Conservation (phyloP, 2,329 filamentous ascomycete species). For the Tolypocladium nubicola region DNA sequence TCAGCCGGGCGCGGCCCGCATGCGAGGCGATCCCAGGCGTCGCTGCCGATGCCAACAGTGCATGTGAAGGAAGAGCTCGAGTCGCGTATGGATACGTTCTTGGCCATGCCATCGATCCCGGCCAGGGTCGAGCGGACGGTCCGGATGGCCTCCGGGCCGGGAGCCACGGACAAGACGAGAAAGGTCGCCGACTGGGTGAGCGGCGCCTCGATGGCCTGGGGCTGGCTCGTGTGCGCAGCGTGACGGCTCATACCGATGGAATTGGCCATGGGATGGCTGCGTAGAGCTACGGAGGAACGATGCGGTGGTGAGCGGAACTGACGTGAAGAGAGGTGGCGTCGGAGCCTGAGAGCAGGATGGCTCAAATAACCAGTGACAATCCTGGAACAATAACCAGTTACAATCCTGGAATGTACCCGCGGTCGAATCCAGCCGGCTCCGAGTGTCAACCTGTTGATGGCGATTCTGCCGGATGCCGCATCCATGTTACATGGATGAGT, state of each 20-base stretch:
- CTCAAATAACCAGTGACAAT: neutral
- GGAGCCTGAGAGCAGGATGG: neutral
- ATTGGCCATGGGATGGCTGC: neutral
- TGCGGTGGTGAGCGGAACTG: neutral
- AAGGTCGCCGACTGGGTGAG: conserved; percentile 44
- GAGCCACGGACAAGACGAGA: conserved; percentile 33
- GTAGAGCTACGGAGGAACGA: neutral
- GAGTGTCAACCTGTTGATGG: neutral
- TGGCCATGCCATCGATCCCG: conserved; percentile 31
- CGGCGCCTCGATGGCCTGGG: conserved; percentile 36
- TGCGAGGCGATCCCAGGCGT: conserved; percentile 37
- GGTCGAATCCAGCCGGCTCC: neutral
- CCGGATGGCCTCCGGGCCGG: conserved; percentile 20
- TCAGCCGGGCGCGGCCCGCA: conserved; percentile 34
- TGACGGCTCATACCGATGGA: neutral
- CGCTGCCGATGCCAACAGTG: conserved; percentile 43
- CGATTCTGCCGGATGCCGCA: neutral
- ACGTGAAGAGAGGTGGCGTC: neutral
- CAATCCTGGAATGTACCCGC: neutral
- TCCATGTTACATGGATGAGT: neutral
- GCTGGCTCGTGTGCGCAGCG: neutral
- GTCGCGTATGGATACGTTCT: conserved; percentile 43
- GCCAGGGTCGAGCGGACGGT: conserved; percentile 34
- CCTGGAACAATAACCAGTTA: neutral
- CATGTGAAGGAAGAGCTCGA: conserved; percentile 33